Evolutionary conservation across 2,329 filamentous ascomycete genomes (phyloP).

Genomic region (Phaeomoniella chlamydospora): DNA sequence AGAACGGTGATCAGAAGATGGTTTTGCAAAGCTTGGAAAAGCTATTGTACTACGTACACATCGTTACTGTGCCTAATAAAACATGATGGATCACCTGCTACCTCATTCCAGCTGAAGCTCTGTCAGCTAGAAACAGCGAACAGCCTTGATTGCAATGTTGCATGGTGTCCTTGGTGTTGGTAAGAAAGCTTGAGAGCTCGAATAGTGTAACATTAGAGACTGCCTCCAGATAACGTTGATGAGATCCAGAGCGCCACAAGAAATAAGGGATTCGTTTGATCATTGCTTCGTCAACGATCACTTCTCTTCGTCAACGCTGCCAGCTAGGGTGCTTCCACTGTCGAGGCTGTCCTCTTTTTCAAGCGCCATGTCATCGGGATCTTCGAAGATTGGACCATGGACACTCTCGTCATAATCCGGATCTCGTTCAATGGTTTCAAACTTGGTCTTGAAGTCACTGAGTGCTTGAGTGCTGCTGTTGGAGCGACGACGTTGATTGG

Average conservation of each 20-base stretch:
- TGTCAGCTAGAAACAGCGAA: too few relatives aligned
- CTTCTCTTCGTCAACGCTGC: constrained; percentile 42
- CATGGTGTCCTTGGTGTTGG: too few relatives aligned
- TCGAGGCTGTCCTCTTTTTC: constrained; percentile 35
- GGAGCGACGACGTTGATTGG: constrained; percentile 77
- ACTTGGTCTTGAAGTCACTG: constrained; percentile 87
- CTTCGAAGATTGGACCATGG: constrained; percentile 50
- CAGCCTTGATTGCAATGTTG: too few relatives aligned
- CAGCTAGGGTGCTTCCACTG: constrained; percentile 40
- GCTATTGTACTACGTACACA: too few relatives aligned
- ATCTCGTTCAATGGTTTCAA: constrained; percentile 77
- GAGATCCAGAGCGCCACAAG: background rate
- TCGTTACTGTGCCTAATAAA: too few relatives aligned
- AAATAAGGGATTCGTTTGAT: background rate
- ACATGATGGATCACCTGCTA: too few relatives aligned
- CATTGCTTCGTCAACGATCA: background rate
- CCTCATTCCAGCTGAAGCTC: too few relatives aligned
- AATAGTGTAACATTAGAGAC: background rate
- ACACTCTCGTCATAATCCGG: constrained; percentile 82
- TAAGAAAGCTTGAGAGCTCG: too few relatives aligned
- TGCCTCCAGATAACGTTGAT: background rate
- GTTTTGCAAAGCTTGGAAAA: too few relatives aligned
- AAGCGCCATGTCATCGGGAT: constrained; percentile 34
- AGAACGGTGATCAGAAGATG: too few relatives aligned
- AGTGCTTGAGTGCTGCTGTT: constrained; percentile 71